These are phyloP conservation scores for Boletus sp. DNA, from an alignment of 1,284 basidiomycete genomes.

Conservation along the genomic window DNA sequence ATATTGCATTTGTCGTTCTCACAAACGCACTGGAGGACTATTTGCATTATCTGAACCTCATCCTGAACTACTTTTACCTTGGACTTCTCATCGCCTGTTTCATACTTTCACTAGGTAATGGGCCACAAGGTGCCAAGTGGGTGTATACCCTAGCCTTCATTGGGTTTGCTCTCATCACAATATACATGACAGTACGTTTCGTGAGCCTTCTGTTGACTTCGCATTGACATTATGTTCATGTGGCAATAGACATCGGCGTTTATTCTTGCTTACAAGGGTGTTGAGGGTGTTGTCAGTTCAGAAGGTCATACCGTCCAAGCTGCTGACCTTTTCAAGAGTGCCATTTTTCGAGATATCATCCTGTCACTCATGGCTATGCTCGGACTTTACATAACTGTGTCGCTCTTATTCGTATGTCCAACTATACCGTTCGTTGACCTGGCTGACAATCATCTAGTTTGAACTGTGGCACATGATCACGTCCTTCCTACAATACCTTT, in stretches of 20 bases:
- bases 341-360: slow-evolving; percentile 86
- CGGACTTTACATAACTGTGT: slow-evolving; percentile 82
- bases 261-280: slow-evolving; percentile 80
- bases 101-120: slow-evolving; percentile 88
- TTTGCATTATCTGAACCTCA: slow-evolving; percentile 72
- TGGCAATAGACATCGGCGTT: slow-evolving; percentile 67
- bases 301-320: slow-evolving; percentile 52
- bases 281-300: slow-evolving; percentile 58
- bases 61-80: slow-evolving; percentile 87
- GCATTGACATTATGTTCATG: slow-evolving; percentile 12
- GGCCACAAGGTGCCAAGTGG: slow-evolving; percentile 88
- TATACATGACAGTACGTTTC: slow-evolving; percentile 85
- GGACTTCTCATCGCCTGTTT: slow-evolving; percentile 90
- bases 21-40: slow-evolving; percentile 71
- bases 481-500: slow-evolving; percentile 90
- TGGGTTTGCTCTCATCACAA: slow-evolving; percentile 85
- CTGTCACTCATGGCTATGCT: slow-evolving; percentile 85
- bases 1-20: slow-evolving; percentile 85
- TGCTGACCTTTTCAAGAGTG: slow-evolving; percentile 67
- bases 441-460: slow-evolving; percentile 49
- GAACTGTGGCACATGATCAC: slow-evolving; percentile 95
- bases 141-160: slow-evolving; percentile 82
- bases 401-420: slow-evolving; percentile 77
- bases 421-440: slow-evolving; percentile 6
- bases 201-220: neutral